Conservation (phyloP, 176 grass and related monocot genomes). For the Musa itinerans region DNA sequence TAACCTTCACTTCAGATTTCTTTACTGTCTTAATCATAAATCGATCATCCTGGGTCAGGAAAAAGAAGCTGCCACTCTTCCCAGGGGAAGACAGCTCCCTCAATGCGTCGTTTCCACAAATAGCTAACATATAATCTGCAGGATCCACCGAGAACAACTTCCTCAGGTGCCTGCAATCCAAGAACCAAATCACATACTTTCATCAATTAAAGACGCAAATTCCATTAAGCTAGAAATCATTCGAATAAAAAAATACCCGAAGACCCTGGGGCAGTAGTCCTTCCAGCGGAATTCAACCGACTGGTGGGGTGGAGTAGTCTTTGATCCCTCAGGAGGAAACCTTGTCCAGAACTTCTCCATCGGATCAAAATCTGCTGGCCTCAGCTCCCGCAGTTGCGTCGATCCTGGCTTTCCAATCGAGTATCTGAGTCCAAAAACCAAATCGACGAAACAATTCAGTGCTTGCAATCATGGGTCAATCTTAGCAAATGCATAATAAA, state of each 20-base stretch:
- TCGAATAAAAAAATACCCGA: constrained; percentile 30
- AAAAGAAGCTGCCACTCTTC: constrained; percentile 84
- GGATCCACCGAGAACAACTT: constrained; percentile 70
- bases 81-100: constrained; percentile 63
- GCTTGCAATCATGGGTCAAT: constrained; percentile 6
- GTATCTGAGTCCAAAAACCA: constrained; percentile 27
- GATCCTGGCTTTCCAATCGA: constrained; percentile 63
- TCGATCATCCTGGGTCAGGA: constrained; percentile 60
- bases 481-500: not conserved
- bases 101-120: constrained; percentile 57
- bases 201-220: not conserved
- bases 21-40: constrained; percentile 86
- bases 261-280: constrained; percentile 68
- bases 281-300: constrained; percentile 73
- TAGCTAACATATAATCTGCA: constrained; percentile 77
- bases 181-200: not conserved
- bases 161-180: constrained; percentile 52
- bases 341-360: constrained; percentile 69
- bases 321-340: constrained; percentile 75
- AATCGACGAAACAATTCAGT: constrained; percentile 11
- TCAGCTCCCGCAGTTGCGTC: constrained; percentile 34
- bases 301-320: constrained; percentile 65
- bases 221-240: not conserved
- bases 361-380: constrained; percentile 50
- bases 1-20: constrained; percentile 75